Evolutionary conservation across 305 asterid genomes (phyloP).

Genomic region (Withania somnifera): DNA sequence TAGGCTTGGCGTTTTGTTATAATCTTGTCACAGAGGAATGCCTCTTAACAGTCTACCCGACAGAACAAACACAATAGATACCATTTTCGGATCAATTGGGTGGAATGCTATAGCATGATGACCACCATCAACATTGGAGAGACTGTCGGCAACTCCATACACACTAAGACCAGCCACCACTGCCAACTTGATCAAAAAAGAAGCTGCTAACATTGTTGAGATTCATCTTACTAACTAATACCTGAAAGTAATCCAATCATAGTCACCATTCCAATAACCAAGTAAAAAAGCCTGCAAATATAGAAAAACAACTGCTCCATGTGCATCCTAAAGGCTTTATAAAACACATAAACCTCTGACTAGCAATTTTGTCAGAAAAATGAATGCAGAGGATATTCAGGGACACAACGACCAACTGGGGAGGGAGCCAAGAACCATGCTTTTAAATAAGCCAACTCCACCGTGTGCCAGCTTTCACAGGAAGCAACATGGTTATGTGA

Average conservation of each 20-base stretch:
- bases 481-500: slow-evolving; percentile 61
- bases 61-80: too few relatives aligned
- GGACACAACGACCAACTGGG: too few relatives aligned
- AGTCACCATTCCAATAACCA: not conserved
- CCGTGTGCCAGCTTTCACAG: slow-evolving; percentile 80
- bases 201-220: slow-evolving; percentile 55
- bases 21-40: too few relatives aligned
- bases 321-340: too few relatives aligned
- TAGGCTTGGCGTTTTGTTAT: too few relatives aligned
- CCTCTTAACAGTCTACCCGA: too few relatives aligned
- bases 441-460: slow-evolving; percentile 47
- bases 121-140: slow-evolving; percentile 97
- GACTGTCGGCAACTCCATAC: slow-evolving; percentile 70
- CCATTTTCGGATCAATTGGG: too few relatives aligned
- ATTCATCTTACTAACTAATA: slow-evolving; percentile 37
- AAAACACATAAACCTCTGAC: too few relatives aligned
- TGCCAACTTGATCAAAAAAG: slow-evolving; percentile 54
- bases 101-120: slow-evolving; percentile 94
- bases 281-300: not conserved
- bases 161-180: slow-evolving; percentile 61
- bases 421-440: too few relatives aligned
- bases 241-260: slow-evolving; percentile 18
- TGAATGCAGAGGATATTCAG: too few relatives aligned
- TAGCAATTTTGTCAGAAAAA: too few relatives aligned
- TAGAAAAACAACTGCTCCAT: too few relatives aligned